phyloP scores from a whole-genome alignment of 202 grass and related monocot species.

The Dendrocalamus latiflorus region DNA sequence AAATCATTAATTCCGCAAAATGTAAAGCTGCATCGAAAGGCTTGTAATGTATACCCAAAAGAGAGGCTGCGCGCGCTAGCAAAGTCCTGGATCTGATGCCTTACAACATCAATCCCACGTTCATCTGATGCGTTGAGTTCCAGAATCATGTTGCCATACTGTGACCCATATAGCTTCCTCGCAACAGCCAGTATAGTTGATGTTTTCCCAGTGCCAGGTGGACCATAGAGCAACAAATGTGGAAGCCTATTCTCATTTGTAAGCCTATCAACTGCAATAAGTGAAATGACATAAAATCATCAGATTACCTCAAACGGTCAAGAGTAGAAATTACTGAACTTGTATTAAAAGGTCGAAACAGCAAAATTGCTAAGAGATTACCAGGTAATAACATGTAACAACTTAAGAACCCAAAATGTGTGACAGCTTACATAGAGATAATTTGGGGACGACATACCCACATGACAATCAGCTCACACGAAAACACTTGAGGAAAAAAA shows the following conservation, averaged over 20 bases:
- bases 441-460: not conserved
- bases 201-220: constrained; percentile 86
- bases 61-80: constrained; percentile 77
- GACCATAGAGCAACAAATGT: constrained; percentile 82
- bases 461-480: not conserved
- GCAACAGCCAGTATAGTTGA: constrained; percentile 91
- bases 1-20: not conserved
- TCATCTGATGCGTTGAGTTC: constrained; percentile 95
- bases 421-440: too few relatives aligned
- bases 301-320: not conserved
- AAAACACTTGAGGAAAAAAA: not conserved
- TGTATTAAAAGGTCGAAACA: not conserved
- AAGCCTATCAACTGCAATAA: constrained; percentile 63
- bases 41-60: constrained; percentile 54
- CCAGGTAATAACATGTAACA: not conserved
- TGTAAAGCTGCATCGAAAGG: not conserved
- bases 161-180: constrained; percentile 78
- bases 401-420: not conserved
- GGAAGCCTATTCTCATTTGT: constrained; percentile 92
- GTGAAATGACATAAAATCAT: not conserved
- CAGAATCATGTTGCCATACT: constrained; percentile 96
- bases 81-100: constrained; percentile 92
- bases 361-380: not conserved
- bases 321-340: not conserved
- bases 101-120: constrained; percentile 88